A percentile compares a stretch with the other conserved stretches of the same genome.
phyloP scores from a whole-genome alignment of 208 protist genomes.

The Kentomonas sorsogonicus region DNA sequence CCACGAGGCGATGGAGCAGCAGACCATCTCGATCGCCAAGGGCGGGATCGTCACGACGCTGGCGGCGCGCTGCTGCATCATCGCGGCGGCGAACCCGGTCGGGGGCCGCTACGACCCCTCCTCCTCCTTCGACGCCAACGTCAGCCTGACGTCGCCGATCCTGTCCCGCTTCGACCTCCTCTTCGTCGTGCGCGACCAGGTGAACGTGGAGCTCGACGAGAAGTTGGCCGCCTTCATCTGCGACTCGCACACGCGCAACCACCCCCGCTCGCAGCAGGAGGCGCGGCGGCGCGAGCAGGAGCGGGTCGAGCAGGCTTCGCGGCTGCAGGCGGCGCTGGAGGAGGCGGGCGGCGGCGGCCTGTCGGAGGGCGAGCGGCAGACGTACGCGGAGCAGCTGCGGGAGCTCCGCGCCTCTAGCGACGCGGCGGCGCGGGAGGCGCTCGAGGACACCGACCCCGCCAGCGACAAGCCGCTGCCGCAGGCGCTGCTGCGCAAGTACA shows the following conservation, averaged over 20 bases:
- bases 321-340: conserved; percentile 62
- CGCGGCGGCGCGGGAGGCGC: conserved; percentile 23
- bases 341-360: no score
- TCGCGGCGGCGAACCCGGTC: conserved; percentile 99
- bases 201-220: conserved; percentile 94
- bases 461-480: conserved; percentile 90
- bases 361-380: conserved; percentile 60
- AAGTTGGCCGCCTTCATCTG: conserved; percentile 96
- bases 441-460: conserved; percentile 80
- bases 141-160: conserved; percentile 98
- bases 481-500: conserved; percentile 97
- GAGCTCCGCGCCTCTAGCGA: conserved; percentile 35
- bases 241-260: conserved; percentile 90
- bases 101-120: conserved; percentile 95
- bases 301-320: conserved; percentile 48
- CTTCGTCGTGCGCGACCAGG: conserved; percentile 94
- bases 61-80: conserved; percentile 93
- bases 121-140: conserved; percentile 95
- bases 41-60: conserved; percentile 99
- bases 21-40: conserved; percentile 99
- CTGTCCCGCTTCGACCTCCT: conserved; percentile 98
- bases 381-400: conserved; percentile 45
- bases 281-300: conserved; percentile 35
- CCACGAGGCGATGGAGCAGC: conserved; percentile 99
- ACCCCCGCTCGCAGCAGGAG: conserved; percentile 79